Conservation (phyloP, 345 rosid genomes). For the Noccaea bulbosa region DNA sequence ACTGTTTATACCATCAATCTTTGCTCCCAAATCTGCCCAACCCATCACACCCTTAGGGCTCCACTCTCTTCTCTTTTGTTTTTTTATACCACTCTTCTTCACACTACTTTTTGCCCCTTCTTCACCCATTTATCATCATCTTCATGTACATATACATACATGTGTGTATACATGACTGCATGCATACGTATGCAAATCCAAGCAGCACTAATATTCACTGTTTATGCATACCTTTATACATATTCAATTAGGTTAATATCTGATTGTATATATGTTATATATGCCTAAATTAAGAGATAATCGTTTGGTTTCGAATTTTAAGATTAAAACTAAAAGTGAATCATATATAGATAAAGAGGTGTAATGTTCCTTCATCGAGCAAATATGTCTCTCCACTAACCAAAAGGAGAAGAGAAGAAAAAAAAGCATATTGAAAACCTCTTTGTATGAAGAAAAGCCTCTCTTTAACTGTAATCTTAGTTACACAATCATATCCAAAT, state of each 20-base stretch:
- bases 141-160: conserved; percentile 27
- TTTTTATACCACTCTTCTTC: conserved; percentile 37
- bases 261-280: neutral
- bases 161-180: conserved; percentile 38
- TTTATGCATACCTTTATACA: conserved; percentile 23
- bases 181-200: conserved; percentile 41
- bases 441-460: conserved; percentile 35
- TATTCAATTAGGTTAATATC: conserved; percentile 26
- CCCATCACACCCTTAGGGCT: conserved; percentile 53
- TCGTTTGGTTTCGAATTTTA: conserved; percentile 26
- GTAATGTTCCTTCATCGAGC: conserved; percentile 39
- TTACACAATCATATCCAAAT: conserved; percentile 37
- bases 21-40: conserved; percentile 52
- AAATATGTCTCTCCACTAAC: conserved; percentile 45
- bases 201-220: conserved; percentile 29
- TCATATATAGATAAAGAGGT: conserved; percentile 33
- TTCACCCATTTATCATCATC: conserved; percentile 34
- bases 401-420: conserved; percentile 29
- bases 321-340: conserved; percentile 24
- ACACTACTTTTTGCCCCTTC: conserved; percentile 44
- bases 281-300: conserved; percentile 21
- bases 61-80: conserved; percentile 45
- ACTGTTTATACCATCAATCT: conserved; percentile 45
- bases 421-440: conserved; percentile 38
- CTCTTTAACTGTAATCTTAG: conserved; percentile 34